Evolutionary conservation across 2,329 filamentous ascomycete genomes (phyloP), one percentile per base, ranked within the genome.

Genomic region (Fusarium succisae): DNA sequence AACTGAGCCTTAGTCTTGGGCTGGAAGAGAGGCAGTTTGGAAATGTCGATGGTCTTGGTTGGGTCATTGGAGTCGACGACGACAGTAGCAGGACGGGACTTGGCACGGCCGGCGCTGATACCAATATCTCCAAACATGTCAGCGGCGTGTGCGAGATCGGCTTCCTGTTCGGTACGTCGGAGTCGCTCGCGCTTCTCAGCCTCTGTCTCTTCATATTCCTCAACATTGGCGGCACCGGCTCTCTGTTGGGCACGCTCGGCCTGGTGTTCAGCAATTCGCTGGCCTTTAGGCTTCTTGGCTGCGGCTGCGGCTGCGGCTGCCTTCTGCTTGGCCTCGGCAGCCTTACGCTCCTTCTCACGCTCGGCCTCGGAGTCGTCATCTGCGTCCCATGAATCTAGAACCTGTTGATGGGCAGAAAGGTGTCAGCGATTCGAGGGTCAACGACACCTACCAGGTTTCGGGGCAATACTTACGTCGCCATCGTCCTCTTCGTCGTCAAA

Each of bases 331-430:
- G 91, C 93, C 80, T 94, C 95, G 11, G 89, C 92, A 57, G 92
- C 94, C 86, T 96, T 96, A 84, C 93, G 93, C 35, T 90, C 94
- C 88, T 98, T 99, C 84, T 98, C 95, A 79, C 95, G 93, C 87
- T 99, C 96, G 78, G 92, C 96, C 80, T 99, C 96, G 71, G 95
- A 98, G 86, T 99, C 96, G 81, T 98, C 96, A 77, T 94, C 95
- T 66, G 94, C 96, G 80, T 98, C 95, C 96, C 96, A 99, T 39
- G 94, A 96, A 69, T 99, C 96, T 80, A 98, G 90, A 65, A 98
- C 94, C 92, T 98, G 74, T 22, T 53, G n/a, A 37, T 54, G 24
- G 35, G 10, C 35, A 28, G 26, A 35, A 35, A 24, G 22, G 13
- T 41, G 59, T 78, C 35, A 74, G 63, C n/a, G 3, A 28, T 17